Percentiles rank a stretch among this genome's conserved stretches.
phyloP scores from a whole-genome alignment of 2,329 filamentous ascomycete species.

The Sporothrix curviconia region DNA sequence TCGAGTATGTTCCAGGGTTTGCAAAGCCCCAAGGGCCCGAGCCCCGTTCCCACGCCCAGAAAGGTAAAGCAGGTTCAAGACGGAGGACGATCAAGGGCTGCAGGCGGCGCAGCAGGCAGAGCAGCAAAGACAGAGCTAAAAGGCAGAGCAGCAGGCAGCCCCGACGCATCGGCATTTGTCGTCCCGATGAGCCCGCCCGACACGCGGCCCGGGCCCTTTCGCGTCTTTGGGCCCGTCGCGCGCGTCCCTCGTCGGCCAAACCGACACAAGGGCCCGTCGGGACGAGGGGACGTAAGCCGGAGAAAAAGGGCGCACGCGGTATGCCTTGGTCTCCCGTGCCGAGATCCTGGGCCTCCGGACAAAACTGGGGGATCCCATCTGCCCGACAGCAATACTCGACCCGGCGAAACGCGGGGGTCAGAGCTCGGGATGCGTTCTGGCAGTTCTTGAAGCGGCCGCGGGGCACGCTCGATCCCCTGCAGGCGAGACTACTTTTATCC shows the following conservation, averaged over 20 bases:
- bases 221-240: constrained; percentile 48
- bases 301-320: constrained; percentile 89
- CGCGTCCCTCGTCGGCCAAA: constrained; percentile 46
- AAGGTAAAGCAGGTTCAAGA: background rate
- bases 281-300: constrained; percentile 73
- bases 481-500: constrained; percentile 96
- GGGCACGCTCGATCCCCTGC: constrained; percentile 82
- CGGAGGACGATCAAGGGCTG: no score
- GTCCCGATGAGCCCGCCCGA: background rate
- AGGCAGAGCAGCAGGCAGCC: no score
- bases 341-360: constrained; percentile 91
- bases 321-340: constrained; percentile 86
- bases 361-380: constrained; percentile 97
- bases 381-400: constrained; percentile 84
- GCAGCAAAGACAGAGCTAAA: no score
- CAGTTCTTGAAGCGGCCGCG: constrained; percentile 75
- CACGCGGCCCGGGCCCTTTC: constrained; percentile 34
- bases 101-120: no score
- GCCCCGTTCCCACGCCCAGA: background rate
- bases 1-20: constrained; percentile 89
- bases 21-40: constrained; percentile 59
- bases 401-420: constrained; percentile 54
- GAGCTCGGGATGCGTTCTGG: constrained; percentile 84
- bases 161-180: background rate
- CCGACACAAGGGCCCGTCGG: constrained; percentile 38